A percentile compares a stretch with the other conserved stretches of the same genome.
Conservation (phyloP, 2,329 filamentous ascomycete species). For the Leptographium lundbergii region DNA sequence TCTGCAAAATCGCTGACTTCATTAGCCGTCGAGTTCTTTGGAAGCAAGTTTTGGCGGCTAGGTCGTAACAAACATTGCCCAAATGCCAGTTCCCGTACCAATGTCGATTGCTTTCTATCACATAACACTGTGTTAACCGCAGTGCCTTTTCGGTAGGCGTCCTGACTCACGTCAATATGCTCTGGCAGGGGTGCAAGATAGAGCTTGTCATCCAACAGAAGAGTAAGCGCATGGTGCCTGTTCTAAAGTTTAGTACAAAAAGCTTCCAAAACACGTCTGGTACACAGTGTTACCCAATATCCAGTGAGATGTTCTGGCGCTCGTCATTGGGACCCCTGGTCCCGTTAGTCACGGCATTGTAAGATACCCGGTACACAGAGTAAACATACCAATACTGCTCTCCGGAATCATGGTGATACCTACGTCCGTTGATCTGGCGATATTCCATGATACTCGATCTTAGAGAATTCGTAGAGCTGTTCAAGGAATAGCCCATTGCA, state of each 20-base stretch:
- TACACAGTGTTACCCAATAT: conserved; percentile 14
- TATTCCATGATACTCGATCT: neutral
- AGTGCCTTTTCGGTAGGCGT: too few species aligned
- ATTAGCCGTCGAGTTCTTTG: neutral
- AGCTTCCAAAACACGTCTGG: neutral
- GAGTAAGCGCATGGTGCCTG: conserved; percentile 16
- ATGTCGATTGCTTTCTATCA: conserved; percentile 4
- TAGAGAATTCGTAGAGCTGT: neutral
- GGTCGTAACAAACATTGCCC: conserved; percentile 23
- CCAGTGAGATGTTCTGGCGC: conserved; percentile 18
- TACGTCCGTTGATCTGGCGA: neutral
- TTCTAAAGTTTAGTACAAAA: neutral
- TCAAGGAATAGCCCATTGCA: neutral
- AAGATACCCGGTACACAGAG: too few species aligned
- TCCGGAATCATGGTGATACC: neutral
- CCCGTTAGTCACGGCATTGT: too few species aligned
- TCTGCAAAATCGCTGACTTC: conserved; percentile 23
- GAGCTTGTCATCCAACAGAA: conserved; percentile 15
- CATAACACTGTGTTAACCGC: too few species aligned
- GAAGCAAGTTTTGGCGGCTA: too few species aligned
- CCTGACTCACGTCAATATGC: neutral
- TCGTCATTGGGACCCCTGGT: conserved; percentile 18
- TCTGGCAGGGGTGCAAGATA: conserved; percentile 15
- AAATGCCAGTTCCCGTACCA: conserved; percentile 19
- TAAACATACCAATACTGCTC: neutral